Conservation (phyloP, 495 filamentous ascomycete species). For the Neurospora sp. region DNA sequence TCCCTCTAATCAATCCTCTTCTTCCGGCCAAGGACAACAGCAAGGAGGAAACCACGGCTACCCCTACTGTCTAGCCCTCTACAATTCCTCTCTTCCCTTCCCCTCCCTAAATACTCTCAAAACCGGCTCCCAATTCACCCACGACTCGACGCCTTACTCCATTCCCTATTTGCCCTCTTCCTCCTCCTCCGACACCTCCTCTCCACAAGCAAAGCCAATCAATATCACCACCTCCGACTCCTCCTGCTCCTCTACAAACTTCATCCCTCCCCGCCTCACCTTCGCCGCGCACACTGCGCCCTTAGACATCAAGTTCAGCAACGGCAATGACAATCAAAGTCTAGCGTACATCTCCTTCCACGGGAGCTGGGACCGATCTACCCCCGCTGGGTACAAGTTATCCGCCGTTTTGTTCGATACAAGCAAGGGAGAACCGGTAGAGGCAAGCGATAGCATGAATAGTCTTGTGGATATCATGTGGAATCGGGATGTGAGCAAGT, state of each 20-base stretch:
- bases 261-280: slow-evolving; percentile 37
- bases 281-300: slow-evolving; percentile 54
- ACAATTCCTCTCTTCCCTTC: slow-evolving; percentile 33
- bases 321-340: slow-evolving; percentile 2
- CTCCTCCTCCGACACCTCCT: neutral
- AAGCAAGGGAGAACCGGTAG: slow-evolving; percentile 31
- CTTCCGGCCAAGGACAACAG: neutral
- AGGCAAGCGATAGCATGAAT: slow-evolving; percentile 26
- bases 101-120: slow-evolving; percentile 12
- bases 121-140: slow-evolving; percentile 31
- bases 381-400: slow-evolving; percentile 48
- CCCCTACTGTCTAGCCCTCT: slow-evolving; percentile 56
- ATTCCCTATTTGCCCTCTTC: neutral
- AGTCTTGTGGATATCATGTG: slow-evolving; percentile 40
- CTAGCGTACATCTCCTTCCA: slow-evolving; percentile 34
- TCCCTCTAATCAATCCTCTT: slow-evolving; percentile 25
- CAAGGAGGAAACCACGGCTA: slow-evolving; percentile 52
- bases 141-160: slow-evolving; percentile 1
- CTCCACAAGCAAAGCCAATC: neutral
- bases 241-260: slow-evolving; percentile 27
- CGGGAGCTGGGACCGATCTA: slow-evolving; percentile 42
- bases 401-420: slow-evolving; percentile 31
- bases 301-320: slow-evolving; percentile 47
- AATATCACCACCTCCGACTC: slow-evolving; percentile 31
- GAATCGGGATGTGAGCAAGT: slow-evolving; percentile 33